Conservation (phyloP, 768 basidiomycete genomes). For the Boletus tylopilopsis region DNA sequence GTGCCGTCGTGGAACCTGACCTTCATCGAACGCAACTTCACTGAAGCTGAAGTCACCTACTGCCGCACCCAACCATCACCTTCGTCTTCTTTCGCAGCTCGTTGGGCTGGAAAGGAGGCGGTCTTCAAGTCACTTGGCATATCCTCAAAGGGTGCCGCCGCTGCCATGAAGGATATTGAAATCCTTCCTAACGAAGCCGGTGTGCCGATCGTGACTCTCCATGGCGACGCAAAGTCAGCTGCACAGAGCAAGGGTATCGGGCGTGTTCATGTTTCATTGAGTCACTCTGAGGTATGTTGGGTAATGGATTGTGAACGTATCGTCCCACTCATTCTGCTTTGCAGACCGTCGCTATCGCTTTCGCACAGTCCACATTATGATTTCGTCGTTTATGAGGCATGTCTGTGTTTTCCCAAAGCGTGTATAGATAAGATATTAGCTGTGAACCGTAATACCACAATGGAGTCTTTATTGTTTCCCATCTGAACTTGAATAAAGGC, state of each 20-base stretch:
- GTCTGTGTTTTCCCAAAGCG: conserved; percentile 1
- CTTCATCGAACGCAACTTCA: conserved; percentile 92
- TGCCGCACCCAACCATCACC: conserved; percentile 85
- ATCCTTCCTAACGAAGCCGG: conserved; percentile 80
- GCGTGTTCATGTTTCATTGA: conserved; percentile 78
- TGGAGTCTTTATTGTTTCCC: conserved; percentile 3
- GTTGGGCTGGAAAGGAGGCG: conserved; percentile 98
- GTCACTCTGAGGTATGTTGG: conserved; percentile 82
- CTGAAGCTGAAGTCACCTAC: conserved; percentile 81
- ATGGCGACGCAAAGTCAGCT: conserved; percentile 74
- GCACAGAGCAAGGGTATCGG: conserved; percentile 72
- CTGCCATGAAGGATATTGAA: conserved; percentile 97
- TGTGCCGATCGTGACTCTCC: conserved; percentile 70
- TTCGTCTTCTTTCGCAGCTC: conserved; percentile 88
- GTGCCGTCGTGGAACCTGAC: conserved; percentile 87
- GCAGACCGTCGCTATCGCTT: conserved; percentile 82
- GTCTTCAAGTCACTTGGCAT: conserved; percentile 95
- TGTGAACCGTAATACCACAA: conserved; percentile 10
- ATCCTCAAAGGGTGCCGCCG: conserved; percentile 85
- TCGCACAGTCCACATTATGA: conserved; percentile 64
- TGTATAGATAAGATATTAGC: background rate
- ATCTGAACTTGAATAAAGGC: conserved; percentile 37
- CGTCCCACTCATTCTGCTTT: conserved; percentile 10
- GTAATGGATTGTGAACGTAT: background rate
- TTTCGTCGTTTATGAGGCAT: background rate